A percentile compares a stretch with the other conserved stretches of the same genome.
These are phyloP conservation scores for Wickerhamomyces bisporus DNA, from an alignment of 805 yeast species.

Conservation along the genomic window DNA sequence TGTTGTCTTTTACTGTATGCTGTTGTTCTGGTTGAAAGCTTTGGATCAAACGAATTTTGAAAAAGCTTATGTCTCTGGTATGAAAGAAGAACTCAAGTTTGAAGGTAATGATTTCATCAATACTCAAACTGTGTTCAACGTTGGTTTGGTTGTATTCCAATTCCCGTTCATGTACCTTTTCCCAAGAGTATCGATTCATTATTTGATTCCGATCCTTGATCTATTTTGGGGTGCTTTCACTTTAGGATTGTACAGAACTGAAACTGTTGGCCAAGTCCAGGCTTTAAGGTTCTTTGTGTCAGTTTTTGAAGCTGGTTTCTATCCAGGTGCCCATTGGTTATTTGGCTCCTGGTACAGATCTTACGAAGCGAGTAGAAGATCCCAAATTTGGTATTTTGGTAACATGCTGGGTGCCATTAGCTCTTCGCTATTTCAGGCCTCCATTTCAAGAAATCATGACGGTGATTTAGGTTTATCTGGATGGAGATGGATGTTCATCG, in stretches of 20 bases:
- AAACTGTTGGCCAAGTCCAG: constrained; percentile 42
- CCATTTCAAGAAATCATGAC: constrained; percentile 28
- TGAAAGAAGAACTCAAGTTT: constrained; percentile 48
- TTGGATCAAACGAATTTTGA: constrained; percentile 55
- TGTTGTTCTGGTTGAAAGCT: constrained; percentile 63
- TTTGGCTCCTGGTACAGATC: constrained; percentile 54
- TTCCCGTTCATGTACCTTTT: constrained; percentile 56
- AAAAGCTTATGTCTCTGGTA: constrained; percentile 60
- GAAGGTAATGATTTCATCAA: constrained; percentile 58
- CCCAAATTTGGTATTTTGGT: constrained; percentile 54
- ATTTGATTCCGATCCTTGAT: constrained; percentile 42
- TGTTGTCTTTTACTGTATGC: constrained; percentile 47
- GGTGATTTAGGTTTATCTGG: constrained; percentile 51
- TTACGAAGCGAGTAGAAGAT: constrained; percentile 51
- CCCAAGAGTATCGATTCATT: constrained; percentile 48
- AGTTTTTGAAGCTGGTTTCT: constrained; percentile 54
- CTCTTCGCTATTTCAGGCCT: constrained; percentile 50
- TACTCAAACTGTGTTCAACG: constrained; percentile 51
- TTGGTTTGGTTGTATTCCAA: constrained; percentile 58
- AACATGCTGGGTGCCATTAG: constrained; percentile 58
- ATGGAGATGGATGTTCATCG: constrained; percentile 72
- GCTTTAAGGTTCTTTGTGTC: constrained; percentile 62
- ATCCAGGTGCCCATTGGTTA: constrained; percentile 54
- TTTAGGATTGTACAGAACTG: constrained; percentile 41
- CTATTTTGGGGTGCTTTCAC: constrained; percentile 61